phyloP scores from a whole-genome alignment of 352 stramenopile species.

The Phytophthora agathidicida region DNA sequence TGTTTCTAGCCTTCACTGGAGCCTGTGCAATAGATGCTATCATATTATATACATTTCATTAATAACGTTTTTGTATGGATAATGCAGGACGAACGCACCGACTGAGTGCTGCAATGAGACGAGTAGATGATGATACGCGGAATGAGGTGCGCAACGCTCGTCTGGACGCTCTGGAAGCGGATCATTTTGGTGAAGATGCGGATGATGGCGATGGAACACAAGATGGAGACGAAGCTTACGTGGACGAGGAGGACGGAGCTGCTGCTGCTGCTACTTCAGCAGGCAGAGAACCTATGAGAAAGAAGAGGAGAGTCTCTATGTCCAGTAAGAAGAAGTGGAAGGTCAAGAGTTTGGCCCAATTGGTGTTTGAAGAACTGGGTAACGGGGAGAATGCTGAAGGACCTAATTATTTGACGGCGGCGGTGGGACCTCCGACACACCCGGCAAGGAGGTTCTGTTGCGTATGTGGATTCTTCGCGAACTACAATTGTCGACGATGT shows the following conservation, averaged over 20 bases:
- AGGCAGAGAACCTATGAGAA: slow-evolving; percentile 26
- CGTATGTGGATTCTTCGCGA: slow-evolving; percentile 83
- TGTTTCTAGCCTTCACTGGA: slow-evolving; percentile 5
- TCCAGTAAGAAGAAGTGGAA: slow-evolving; percentile 62
- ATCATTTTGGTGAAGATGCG: slow-evolving; percentile 86
- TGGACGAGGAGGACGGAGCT: slow-evolving; percentile 62
- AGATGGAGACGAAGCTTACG: slow-evolving; percentile 59
- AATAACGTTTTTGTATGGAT: slow-evolving; percentile 10
- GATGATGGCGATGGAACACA: slow-evolving; percentile 52
- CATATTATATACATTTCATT: slow-evolving; percentile 7
- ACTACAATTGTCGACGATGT: slow-evolving; percentile 76
- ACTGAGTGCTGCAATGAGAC: slow-evolving; percentile 84
- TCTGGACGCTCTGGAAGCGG: slow-evolving; percentile 87
- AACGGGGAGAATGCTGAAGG: slow-evolving; percentile 18
- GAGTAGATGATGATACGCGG: slow-evolving; percentile 84
- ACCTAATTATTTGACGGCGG: slow-evolving; percentile 80
- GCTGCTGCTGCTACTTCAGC: slow-evolving; percentile 6
- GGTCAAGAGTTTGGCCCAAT: slow-evolving; percentile 88
- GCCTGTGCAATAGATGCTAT: background rate
- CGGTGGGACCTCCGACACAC: slow-evolving; percentile 57
- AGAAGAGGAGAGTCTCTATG: slow-evolving; percentile 40
- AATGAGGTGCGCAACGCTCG: slow-evolving; percentile 84
- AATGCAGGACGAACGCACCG: slow-evolving; percentile 68
- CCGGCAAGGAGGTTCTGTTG: slow-evolving; percentile 84
- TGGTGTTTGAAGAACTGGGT: slow-evolving; percentile 86